Percentiles rank a stretch among this genome's conserved stretches.
Evolutionary conservation across 2,329 filamentous ascomycete species (phyloP).

Genomic region (Diaporthe helianthi): DNA sequence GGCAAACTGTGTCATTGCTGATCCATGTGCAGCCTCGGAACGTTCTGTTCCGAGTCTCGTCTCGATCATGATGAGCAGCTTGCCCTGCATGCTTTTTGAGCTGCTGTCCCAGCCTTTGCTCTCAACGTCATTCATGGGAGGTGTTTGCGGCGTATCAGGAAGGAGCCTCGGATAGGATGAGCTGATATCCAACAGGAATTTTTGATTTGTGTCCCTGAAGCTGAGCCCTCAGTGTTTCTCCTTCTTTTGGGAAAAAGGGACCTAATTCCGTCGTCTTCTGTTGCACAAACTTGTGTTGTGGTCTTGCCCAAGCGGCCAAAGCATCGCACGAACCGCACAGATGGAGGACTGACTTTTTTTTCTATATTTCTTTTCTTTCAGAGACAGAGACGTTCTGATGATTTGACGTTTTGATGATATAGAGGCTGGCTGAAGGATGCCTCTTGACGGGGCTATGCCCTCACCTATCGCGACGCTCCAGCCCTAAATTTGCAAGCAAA

Average conservation of each 20-base stretch:
- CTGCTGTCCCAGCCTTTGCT: conserved; percentile 5
- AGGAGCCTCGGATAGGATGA: conserved; percentile 24
- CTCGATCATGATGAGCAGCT: neutral
- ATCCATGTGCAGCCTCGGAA: neutral
- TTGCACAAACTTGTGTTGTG: conserved; percentile 7
- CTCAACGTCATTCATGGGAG: conserved; percentile 16
- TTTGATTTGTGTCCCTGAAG: conserved; percentile 17
- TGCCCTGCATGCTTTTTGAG: neutral
- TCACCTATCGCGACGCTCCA: conserved; percentile 42
- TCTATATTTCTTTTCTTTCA: neutral
- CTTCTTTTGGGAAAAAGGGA: neutral
- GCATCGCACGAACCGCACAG: neutral
- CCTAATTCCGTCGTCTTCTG: conserved; percentile 19
- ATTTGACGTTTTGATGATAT: conserved; percentile 12
- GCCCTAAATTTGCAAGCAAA: conserved; percentile 58
- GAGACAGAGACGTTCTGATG: neutral
- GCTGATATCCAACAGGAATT: conserved; percentile 29
- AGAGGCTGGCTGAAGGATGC: conserved; percentile 12
- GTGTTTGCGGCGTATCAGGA: conserved; percentile 34
- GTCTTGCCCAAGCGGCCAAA: neutral
- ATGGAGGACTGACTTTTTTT: neutral
- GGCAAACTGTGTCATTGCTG: neutral
- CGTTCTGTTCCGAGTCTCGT: neutral
- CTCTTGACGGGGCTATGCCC: neutral
- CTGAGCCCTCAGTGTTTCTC: neutral